A percentile compares a stretch with the other conserved stretches of the same genome.
These are phyloP conservation scores for Daedalea quercina DNA, from an alignment of 768 basidiomycete species.

Conservation along the genomic window DNA sequence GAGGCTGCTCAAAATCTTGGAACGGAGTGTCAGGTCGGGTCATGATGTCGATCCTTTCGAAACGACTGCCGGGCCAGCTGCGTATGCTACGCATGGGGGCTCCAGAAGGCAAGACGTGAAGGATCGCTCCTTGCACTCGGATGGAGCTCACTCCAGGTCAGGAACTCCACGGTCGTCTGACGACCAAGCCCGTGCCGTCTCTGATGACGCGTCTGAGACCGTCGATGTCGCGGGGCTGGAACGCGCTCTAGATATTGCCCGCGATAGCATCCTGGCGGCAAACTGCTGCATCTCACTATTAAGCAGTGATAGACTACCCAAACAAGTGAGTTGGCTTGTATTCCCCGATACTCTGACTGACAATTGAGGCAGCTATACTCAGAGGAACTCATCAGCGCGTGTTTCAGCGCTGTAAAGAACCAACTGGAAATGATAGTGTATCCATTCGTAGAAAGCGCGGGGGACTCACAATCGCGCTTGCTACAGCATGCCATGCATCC, in stretches of 20 bases:
- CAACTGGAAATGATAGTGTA: slow-evolving; percentile 76
- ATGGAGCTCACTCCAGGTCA: slow-evolving; percentile 40
- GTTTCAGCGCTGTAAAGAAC: slow-evolving; percentile 72
- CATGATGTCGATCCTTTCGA: slow-evolving; percentile 74
- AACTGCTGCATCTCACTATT: slow-evolving; percentile 79
- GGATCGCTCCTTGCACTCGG: neutral
- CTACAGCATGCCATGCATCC: slow-evolving; percentile 46
- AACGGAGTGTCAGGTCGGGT: slow-evolving; percentile 69
- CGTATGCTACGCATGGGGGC: neutral
- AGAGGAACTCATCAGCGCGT: slow-evolving; percentile 82
- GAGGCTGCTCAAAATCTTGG: slow-evolving; percentile 69
- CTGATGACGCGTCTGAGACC: slow-evolving; percentile 23
- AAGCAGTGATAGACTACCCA: slow-evolving; percentile 71
- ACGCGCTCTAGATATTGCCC: slow-evolving; percentile 48
- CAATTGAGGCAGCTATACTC: slow-evolving; percentile 66
- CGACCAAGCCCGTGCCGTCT: slow-evolving; percentile 10
- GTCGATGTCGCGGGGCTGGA: slow-evolving; percentile 45
- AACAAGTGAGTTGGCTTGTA: slow-evolving; percentile 54
- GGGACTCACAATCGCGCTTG: slow-evolving; percentile 32
- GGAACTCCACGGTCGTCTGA: slow-evolving; percentile 31
- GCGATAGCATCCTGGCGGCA: slow-evolving; percentile 74
- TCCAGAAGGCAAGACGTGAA: neutral
- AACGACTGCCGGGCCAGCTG: slow-evolving; percentile 8
- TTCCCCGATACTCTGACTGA: neutral
- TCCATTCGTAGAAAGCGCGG: slow-evolving; percentile 72